Evolutionary conservation across 1,284 basidiomycete species (phyloP).

Genomic region (Pterulicium gracile): DNA sequence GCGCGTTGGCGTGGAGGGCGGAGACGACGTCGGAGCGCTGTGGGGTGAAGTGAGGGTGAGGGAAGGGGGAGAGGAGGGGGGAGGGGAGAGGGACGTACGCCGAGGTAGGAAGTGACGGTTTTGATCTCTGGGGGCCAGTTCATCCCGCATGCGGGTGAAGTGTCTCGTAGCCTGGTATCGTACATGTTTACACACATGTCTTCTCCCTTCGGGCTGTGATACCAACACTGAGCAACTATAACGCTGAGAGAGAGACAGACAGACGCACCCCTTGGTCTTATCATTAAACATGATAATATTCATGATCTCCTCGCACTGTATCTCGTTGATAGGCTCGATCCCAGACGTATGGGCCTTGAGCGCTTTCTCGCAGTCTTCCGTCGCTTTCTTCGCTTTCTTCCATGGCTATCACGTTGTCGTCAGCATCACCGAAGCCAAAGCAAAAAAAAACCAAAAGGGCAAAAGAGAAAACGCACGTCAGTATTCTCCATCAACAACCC

Average conservation of each 20-base stretch:
- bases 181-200: constrained; percentile 90
- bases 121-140: constrained; percentile 94
- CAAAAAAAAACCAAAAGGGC: constrained; percentile 2
- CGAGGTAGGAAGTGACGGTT: constrained; percentile 72
- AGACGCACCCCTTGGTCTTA: neutral
- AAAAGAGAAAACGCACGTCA: constrained; percentile 34
- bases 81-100: constrained; percentile 37
- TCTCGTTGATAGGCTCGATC: constrained; percentile 52
- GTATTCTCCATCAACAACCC: constrained; percentile 70
- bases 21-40: constrained; percentile 73
- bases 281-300: neutral
- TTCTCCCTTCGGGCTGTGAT: constrained; percentile 54
- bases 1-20: constrained; percentile 75
- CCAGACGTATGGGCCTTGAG: constrained; percentile 33
- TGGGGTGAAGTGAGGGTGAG: constrained; percentile 4
- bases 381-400: constrained; percentile 48
- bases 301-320: constrained; percentile 60
- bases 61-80: constrained; percentile 4
- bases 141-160: constrained; percentile 88
- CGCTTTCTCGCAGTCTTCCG: constrained; percentile 53
- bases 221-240: too few relatives aligned
- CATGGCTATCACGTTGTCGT: constrained; percentile 35
- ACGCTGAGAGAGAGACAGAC: too few relatives aligned
- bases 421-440: constrained; percentile 1
- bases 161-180: constrained; percentile 84